These are phyloP conservation scores for Gynandropsis gynandra DNA, from an alignment of 345 rosid genomes.

Conservation along the genomic window DNA sequence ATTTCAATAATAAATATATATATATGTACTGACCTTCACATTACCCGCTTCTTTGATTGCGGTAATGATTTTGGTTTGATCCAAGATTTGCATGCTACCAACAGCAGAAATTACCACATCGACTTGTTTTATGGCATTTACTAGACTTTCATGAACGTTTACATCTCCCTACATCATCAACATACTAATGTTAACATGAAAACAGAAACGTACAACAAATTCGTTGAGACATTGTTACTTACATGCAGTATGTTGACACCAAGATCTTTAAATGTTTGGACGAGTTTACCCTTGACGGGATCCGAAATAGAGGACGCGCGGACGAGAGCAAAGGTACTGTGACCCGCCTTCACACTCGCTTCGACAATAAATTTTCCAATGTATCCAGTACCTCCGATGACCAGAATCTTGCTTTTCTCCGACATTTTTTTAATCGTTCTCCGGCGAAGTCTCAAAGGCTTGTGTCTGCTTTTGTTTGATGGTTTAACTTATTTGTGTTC, in stretches of 20 bases:
- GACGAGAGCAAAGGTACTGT: slow-evolving; percentile 56
- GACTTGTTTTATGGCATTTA: slow-evolving; percentile 60
- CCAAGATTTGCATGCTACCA: slow-evolving; percentile 42
- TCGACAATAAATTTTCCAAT: slow-evolving; percentile 62
- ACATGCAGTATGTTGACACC: slow-evolving; percentile 56
- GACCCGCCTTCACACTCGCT: slow-evolving; percentile 50
- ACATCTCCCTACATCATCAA: slow-evolving; percentile 42
- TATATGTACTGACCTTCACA: slow-evolving; percentile 43
- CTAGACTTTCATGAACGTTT: slow-evolving; percentile 59
- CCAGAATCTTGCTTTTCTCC: slow-evolving; percentile 54
- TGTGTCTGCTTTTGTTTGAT: no score
- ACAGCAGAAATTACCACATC: slow-evolving; percentile 79
- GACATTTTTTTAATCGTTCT: slow-evolving; percentile 29
- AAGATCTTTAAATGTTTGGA: slow-evolving; percentile 43
- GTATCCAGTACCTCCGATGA: slow-evolving; percentile 73
- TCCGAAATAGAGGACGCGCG: slow-evolving; percentile 47
- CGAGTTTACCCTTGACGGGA: slow-evolving; percentile 43
- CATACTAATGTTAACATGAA: slow-evolving; percentile 33
- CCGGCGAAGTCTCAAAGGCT: no score
- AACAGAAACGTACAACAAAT: neutral
- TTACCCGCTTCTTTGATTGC: slow-evolving; percentile 88
- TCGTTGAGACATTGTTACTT: no score
- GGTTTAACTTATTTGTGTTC: no score
- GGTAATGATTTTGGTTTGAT: slow-evolving; percentile 66
- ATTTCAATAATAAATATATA: no score